Evolutionary conservation across 2,329 filamentous ascomycete species (phyloP).

Genomic region (Thermothelomyces thermophilus): DNA sequence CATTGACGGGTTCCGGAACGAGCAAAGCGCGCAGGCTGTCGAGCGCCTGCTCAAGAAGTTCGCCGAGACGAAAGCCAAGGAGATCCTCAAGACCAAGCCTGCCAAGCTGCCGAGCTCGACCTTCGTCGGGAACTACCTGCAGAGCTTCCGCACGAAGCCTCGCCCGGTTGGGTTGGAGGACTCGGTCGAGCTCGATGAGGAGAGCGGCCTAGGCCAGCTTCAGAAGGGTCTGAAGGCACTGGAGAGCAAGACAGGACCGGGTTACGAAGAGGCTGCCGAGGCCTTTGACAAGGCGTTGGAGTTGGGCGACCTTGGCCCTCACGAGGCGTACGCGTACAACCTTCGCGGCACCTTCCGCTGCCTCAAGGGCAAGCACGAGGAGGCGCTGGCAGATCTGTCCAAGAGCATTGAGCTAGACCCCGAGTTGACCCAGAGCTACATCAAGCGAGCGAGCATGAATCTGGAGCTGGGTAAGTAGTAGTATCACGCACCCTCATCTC

Average conservation of each 20-base stretch:
- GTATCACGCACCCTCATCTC: too few relatives aligned
- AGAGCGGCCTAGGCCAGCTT: constrained; percentile 77
- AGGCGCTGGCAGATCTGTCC: constrained; percentile 77
- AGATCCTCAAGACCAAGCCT: constrained; percentile 75
- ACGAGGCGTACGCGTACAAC: constrained; percentile 91
- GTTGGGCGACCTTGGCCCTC: constrained; percentile 68
- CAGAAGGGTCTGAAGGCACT: constrained; percentile 76
- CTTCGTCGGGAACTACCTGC: constrained; percentile 97
- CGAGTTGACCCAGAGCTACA: constrained; percentile 87
- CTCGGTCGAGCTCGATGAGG: constrained; percentile 66
- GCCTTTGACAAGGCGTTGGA: constrained; percentile 87
- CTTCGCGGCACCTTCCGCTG: constrained; percentile 95
- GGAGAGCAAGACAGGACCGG: constrained; percentile 79
- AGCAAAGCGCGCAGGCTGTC: constrained; percentile 79
- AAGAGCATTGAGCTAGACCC: constrained; percentile 90
- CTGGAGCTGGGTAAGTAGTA: constrained; percentile 79
- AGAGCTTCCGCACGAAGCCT: constrained; percentile 85
- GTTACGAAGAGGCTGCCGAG: constrained; percentile 79
- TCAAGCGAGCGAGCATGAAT: constrained; percentile 98
- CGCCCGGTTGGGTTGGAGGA: constrained; percentile 79
- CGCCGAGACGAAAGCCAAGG: constrained; percentile 87
- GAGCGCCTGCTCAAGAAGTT: constrained; percentile 95
- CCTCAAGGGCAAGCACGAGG: constrained; percentile 77
- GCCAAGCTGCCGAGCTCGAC: constrained; percentile 91
- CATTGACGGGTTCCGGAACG: constrained; percentile 94